Percentiles rank a stretch among this genome's conserved stretches.
Conservation (phyloP, 768 basidiomycete genomes). For the Harrya chromipes region DNA sequence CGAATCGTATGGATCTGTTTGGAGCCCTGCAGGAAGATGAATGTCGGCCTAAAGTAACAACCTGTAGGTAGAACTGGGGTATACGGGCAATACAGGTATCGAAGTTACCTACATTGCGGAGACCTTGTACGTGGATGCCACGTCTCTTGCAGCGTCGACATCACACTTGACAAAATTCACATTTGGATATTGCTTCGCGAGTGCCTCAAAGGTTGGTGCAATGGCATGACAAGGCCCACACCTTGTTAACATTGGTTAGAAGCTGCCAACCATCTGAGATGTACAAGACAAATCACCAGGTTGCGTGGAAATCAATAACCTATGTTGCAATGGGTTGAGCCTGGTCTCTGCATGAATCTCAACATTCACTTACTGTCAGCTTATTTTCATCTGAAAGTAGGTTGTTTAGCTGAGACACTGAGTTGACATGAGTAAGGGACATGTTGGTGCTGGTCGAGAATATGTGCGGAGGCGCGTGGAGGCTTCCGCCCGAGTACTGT, state of each 20-base stretch:
- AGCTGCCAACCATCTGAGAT: background rate
- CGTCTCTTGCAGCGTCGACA: slow-evolving; percentile 67
- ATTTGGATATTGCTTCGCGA: slow-evolving; percentile 62
- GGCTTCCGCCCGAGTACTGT: too few species aligned
- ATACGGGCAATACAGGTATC: background rate
- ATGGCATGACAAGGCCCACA: slow-evolving; percentile 86
- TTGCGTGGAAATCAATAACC: slow-evolving; percentile 88
- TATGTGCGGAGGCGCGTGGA: background rate
- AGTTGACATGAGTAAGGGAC: slow-evolving; percentile 62
- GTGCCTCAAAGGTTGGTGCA: slow-evolving; percentile 68
- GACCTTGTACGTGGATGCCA: slow-evolving; percentile 60
- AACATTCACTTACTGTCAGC: slow-evolving; percentile 48
- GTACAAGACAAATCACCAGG: slow-evolving; percentile 50
- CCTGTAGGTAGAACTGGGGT: background rate
- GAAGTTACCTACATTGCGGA: slow-evolving; percentile 61
- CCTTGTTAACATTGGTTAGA: slow-evolving; percentile 41
- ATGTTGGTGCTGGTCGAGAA: slow-evolving; percentile 27
- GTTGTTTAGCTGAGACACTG: slow-evolving; percentile 58
- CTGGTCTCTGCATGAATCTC: background rate
- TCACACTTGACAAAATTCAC: slow-evolving; percentile 87
- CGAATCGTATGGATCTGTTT: slow-evolving; percentile 67
- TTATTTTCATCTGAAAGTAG: slow-evolving; percentile 61
- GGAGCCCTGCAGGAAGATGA: slow-evolving; percentile 69
- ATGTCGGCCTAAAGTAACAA: slow-evolving; percentile 64
- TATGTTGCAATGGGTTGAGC: slow-evolving; percentile 24